Evolutionary conservation across 257 asterid genomes (phyloP).

Genomic region (Nyctanthes arbortristis): DNA sequence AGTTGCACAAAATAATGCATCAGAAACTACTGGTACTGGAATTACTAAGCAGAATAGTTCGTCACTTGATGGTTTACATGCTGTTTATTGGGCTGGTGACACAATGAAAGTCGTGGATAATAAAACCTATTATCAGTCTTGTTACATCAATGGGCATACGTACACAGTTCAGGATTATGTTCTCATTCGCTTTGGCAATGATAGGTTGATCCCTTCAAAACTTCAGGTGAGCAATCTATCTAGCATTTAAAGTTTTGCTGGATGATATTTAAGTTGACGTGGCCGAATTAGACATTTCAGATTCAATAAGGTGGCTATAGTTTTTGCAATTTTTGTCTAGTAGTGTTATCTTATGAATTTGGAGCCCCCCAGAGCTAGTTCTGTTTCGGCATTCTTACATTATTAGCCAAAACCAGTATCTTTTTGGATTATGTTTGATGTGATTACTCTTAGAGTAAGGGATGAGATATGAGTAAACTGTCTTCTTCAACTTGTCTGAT

Average conservation of each 20-base stretch:
- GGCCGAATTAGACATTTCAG: slow-evolving; percentile 12
- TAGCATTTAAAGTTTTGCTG: slow-evolving; percentile 4
- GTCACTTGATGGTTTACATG: slow-evolving; percentile 39
- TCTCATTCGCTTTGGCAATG: slow-evolving; percentile 56
- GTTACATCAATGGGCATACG: slow-evolving; percentile 63
- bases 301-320: slow-evolving; percentile 2
- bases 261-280: slow-evolving; percentile 4
- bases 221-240: slow-evolving; percentile 66
- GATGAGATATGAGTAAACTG: slow-evolving; percentile 2
- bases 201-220: slow-evolving; percentile 67
- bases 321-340: slow-evolving; percentile 10
- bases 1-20: slow-evolving; percentile 36
- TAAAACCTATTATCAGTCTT: slow-evolving; percentile 60
- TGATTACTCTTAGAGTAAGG: not conserved
- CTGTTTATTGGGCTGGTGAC: slow-evolving; percentile 76
- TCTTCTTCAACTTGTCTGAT: slow-evolving; percentile 6
- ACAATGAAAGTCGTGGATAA: slow-evolving; percentile 55
- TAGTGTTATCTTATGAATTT: slow-evolving; percentile 11
- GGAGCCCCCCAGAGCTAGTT: not conserved
- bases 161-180: slow-evolving; percentile 62
- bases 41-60: slow-evolving; percentile 34
- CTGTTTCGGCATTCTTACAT: slow-evolving; percentile 11
- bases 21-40: slow-evolving; percentile 48
- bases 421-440: not conserved
- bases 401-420: not conserved